phyloP scores from a whole-genome alignment of 495 filamentous ascomycete species.

The Acidomyces sp. region DNA sequence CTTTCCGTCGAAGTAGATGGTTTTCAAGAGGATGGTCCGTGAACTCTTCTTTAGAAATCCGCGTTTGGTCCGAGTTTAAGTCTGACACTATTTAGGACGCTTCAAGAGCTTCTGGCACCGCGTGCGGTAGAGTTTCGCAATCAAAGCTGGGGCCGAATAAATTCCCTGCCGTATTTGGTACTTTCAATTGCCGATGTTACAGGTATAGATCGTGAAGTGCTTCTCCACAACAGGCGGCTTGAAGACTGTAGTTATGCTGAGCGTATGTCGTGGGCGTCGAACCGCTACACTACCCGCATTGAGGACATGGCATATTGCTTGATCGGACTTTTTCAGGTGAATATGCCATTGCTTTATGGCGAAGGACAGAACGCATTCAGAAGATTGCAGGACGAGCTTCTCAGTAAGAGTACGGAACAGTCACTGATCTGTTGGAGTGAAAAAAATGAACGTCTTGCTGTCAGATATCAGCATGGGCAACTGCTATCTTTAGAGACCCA shows the following conservation, averaged over 20 bases:
- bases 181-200: not conserved
- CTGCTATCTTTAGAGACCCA: too few species aligned
- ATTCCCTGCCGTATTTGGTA: not conserved
- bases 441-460: too few species aligned
- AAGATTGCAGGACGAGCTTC: conserved; percentile 14
- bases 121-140: conserved; percentile 2
- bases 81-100: conserved; percentile 13
- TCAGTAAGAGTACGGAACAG: too few species aligned
- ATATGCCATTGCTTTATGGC: conserved; percentile 17
- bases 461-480: too few species aligned
- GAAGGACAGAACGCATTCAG: conserved; percentile 11
- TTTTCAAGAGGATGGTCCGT: not conserved
- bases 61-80: not conserved
- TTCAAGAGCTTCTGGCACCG: conserved; percentile 16
- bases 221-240: not conserved
- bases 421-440: too few species aligned
- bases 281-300: conserved; percentile 2
- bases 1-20: not conserved
- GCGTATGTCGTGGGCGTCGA: conserved; percentile 18
- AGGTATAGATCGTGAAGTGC: not conserved
- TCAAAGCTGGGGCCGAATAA: conserved; percentile 1
- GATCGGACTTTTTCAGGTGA: conserved; percentile 13
- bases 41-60: not conserved
- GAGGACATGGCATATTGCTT: conserved; percentile 17
- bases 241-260: conserved; percentile 7